phyloP scores from a whole-genome alignment of 345 rosid species.

The Rhizophora mangle region DNA sequence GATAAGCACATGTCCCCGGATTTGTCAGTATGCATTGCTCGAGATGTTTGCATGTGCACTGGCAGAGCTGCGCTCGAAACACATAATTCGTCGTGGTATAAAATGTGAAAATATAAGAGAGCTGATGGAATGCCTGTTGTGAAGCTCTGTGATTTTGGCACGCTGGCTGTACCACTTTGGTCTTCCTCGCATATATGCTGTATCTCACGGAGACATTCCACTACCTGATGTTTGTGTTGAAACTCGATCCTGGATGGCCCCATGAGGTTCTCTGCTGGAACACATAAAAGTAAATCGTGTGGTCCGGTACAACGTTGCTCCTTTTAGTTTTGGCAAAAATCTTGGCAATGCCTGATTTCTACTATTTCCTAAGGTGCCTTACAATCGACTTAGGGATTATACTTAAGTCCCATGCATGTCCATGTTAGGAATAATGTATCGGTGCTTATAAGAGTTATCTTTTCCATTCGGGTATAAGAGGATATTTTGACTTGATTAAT shows the following conservation, averaged over 20 bases:
- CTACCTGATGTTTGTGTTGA: constrained; percentile 81
- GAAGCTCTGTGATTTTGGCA: constrained; percentile 88
- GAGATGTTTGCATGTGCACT: constrained; percentile 71
- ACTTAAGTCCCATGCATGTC: too few species aligned
- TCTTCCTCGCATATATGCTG: constrained; percentile 75
- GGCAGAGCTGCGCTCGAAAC: constrained; percentile 73
- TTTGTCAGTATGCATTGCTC: constrained; percentile 63
- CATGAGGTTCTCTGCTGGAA: constrained; percentile 64
- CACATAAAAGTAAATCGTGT: constrained; percentile 51
- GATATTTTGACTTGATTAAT: too few species aligned
- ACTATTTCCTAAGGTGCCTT: neutral
- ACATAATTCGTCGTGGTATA: constrained; percentile 85
- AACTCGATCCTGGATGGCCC: constrained; percentile 59
- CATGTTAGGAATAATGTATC: too few species aligned
- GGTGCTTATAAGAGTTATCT: too few species aligned
- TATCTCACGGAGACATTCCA: constrained; percentile 70
- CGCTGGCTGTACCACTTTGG: constrained; percentile 68
- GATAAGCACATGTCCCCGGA: constrained; percentile 60
- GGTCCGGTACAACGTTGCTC: constrained; percentile 59
- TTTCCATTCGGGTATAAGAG: too few species aligned
- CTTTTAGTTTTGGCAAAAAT: neutral
- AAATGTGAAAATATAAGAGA: constrained; percentile 74
- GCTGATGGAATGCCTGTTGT: constrained; percentile 57
- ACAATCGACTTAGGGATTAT: too few species aligned
- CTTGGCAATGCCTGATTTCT: neutral